Evolutionary conservation across 2,329 filamentous ascomycete species (phyloP).

Genomic region (Claviceps cyperi): DNA sequence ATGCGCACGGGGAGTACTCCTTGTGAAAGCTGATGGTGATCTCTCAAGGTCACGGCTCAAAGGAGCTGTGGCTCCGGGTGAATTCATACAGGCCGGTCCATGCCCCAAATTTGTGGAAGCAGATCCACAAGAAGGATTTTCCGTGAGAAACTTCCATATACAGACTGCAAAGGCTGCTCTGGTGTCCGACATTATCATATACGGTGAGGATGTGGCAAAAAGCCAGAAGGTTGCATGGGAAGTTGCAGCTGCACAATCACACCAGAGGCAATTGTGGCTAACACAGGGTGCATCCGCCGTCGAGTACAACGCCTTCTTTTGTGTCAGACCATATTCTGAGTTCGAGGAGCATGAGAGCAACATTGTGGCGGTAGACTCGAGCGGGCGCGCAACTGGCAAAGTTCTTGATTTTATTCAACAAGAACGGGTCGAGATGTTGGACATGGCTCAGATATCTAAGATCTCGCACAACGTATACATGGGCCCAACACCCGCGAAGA

Average conservation of each 20-base stretch:
- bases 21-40: slow-evolving; percentile 83
- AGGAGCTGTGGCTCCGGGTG: slow-evolving; percentile 69
- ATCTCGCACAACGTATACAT: slow-evolving; percentile 84
- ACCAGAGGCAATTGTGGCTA: slow-evolving; percentile 55
- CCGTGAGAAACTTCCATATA: slow-evolving; percentile 93
- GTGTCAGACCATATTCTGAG: slow-evolving; percentile 45
- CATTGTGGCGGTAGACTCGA: slow-evolving; percentile 61
- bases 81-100: slow-evolving; percentile 47
- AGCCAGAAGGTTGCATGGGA: slow-evolving; percentile 50
- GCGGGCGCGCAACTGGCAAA: slow-evolving; percentile 57
- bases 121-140: slow-evolving; percentile 83
- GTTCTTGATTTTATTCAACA: slow-evolving; percentile 82
- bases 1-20: slow-evolving; percentile 65
- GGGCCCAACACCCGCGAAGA: slow-evolving; percentile 67
- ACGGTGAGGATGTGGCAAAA: slow-evolving; percentile 55
- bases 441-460: slow-evolving; percentile 79
- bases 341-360: slow-evolving; percentile 58
- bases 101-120: slow-evolving; percentile 58
- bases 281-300: slow-evolving; percentile 39
- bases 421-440: slow-evolving; percentile 83
- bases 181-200: slow-evolving; percentile 84
- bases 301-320: slow-evolving; percentile 75
- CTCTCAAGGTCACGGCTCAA: slow-evolving; percentile 63
- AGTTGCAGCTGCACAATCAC: slow-evolving; percentile 62
- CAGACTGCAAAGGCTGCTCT: slow-evolving; percentile 78